A percentile compares a stretch with the other conserved stretches of the same genome.
Conservation (phyloP, 2,329 filamentous ascomycete species). For the Penicillium decumbens region DNA sequence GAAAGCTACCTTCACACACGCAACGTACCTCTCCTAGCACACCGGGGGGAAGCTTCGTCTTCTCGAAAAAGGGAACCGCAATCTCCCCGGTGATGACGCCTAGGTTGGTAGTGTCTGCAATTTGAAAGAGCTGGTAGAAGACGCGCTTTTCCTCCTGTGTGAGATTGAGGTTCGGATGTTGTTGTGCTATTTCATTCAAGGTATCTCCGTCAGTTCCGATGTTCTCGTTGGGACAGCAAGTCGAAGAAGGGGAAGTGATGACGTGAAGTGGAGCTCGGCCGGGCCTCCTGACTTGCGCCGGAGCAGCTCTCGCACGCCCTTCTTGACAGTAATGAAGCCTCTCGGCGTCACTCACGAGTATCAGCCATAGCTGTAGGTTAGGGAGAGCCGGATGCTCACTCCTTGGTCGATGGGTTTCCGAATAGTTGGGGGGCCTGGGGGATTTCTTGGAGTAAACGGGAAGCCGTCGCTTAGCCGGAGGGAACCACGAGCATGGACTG, state of each 20-base stretch:
- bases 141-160: constrained; percentile 87
- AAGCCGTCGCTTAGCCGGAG: constrained; percentile 23
- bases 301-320: constrained; percentile 4
- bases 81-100: constrained; percentile 94
- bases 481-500: constrained; percentile 28
- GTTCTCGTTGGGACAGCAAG: not conserved
- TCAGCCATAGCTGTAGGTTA: constrained; percentile 33
- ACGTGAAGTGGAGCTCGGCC: constrained; percentile 17
- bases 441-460: constrained; percentile 16
- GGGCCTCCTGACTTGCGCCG: constrained; percentile 24
- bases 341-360: constrained; percentile 24
- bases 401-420: constrained; percentile 16
- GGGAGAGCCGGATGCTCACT: constrained; percentile 29
- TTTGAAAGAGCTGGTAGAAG: constrained; percentile 87
- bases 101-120: constrained; percentile 85
- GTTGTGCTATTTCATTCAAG: constrained; percentile 24
- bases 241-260: constrained; percentile 7
- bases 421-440: constrained; percentile 18
- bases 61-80: constrained; percentile 96
- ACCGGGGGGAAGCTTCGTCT: constrained; percentile 80
- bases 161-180: constrained; percentile 70
- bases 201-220: constrained; percentile 24
- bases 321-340: not conserved
- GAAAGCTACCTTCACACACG: not conserved
- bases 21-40: constrained; percentile 75